Evolutionary conservation across 768 basidiomycete genomes (phyloP).

Genomic region (Leucogyrophana mollusca): DNA sequence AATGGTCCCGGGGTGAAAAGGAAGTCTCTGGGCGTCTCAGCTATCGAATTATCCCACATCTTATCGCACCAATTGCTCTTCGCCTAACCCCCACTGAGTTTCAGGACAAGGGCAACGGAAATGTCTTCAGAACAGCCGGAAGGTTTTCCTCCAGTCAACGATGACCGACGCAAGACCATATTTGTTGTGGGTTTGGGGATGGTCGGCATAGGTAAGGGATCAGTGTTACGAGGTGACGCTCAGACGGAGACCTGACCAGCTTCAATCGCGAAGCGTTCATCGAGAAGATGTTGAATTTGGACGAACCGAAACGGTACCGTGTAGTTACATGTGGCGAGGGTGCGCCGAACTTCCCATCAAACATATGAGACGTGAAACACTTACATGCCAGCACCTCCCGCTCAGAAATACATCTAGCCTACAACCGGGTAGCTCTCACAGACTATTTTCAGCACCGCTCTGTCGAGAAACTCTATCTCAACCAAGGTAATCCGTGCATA

Average conservation of each 20-base stretch:
- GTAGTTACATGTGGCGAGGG: slow-evolving; percentile 64
- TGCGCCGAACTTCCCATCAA: slow-evolving; percentile 24
- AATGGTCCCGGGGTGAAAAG: too few relatives aligned
- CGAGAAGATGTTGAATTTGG: slow-evolving; percentile 62
- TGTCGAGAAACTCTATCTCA: slow-evolving; percentile 59
- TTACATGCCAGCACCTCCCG: too few relatives aligned
- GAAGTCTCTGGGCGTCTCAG: too few relatives aligned
- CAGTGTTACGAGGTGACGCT: background rate
- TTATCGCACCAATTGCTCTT: background rate
- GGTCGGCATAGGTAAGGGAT: slow-evolving; percentile 52
- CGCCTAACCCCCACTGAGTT: background rate
- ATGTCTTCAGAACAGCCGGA: background rate
- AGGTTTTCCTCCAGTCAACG: background rate
- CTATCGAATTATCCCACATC: background rate
- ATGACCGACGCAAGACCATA: slow-evolving; percentile 6
- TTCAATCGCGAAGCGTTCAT: slow-evolving; percentile 54
- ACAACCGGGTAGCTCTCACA: slow-evolving; percentile 51
- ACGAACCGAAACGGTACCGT: slow-evolving; percentile 47
- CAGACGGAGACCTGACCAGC: background rate
- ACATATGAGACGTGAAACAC: slow-evolving; percentile 14
- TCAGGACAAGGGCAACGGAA: background rate
- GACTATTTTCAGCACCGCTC: slow-evolving; percentile 62
- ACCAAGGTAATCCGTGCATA: slow-evolving; percentile 33
- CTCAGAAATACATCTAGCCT: slow-evolving; percentile 45
- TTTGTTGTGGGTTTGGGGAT: slow-evolving; percentile 52